phyloP scores from a whole-genome alignment of 768 basidiomycete genomes.

The Galerina marginata region DNA sequence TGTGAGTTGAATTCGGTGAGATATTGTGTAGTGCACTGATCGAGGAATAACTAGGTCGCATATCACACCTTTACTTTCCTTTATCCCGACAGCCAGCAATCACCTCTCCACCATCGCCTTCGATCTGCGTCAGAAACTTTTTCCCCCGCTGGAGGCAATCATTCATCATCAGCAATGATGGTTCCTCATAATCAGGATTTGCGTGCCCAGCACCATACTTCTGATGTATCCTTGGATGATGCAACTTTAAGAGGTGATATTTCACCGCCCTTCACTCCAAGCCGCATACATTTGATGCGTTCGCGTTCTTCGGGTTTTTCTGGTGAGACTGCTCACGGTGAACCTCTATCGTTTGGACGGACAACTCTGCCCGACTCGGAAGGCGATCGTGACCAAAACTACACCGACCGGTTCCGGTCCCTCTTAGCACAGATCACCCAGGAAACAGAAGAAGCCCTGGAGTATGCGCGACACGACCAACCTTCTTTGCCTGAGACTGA shows the following conservation, averaged over 20 bases:
- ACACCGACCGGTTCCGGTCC: conserved; percentile 56
- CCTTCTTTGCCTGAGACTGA: conserved; percentile 19
- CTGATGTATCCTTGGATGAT: conserved; percentile 24
- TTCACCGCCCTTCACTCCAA: conserved; percentile 16
- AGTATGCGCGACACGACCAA: conserved; percentile 38
- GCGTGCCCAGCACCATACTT: conserved; percentile 19
- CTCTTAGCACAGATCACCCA: conserved; percentile 55
- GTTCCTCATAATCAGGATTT: conserved; percentile 16
- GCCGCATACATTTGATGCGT: conserved; percentile 21
- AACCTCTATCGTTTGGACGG: conserved; percentile 11
- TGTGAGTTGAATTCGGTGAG: conserved; percentile 45
- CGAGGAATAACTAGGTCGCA: conserved; percentile 11
- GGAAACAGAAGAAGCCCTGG: conserved; percentile 57
- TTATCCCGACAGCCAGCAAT: conserved; percentile 16
- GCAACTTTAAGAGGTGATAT: conserved; percentile 19
- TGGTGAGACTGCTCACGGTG: conserved; percentile 21
- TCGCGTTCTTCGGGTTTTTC: conserved; percentile 32
- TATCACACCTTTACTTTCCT: conserved; percentile 23
- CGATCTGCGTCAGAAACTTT: conserved; percentile 23
- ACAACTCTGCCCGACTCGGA: conserved; percentile 17
- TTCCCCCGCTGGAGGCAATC: conserved; percentile 4
- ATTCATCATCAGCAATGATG: conserved; percentile 9
- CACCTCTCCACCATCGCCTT: conserved; percentile 22
- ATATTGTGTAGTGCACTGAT: too few species aligned
- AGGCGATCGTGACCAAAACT: conserved; percentile 44